Base-by-base conservation (phyloP, 805 yeast genomes). In the Yarrowia sp. region DNA sequence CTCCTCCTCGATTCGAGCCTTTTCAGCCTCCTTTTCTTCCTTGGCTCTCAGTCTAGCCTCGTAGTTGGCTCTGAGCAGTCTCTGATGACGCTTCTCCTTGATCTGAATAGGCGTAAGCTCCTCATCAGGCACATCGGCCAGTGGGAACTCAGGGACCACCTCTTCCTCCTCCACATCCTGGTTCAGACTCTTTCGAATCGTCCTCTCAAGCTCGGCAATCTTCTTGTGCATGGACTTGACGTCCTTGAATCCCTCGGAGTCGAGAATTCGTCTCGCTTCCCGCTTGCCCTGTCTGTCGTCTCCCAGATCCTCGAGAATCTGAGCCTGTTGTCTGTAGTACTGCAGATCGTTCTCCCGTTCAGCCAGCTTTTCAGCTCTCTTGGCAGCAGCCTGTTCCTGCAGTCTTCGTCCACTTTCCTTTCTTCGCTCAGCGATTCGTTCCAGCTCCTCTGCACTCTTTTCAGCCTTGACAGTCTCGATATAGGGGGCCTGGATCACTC, bases 331-430 rank as follows among this genome's bases (percentile, higher is more conserved):
- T 1, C 85, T 79, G 74, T 88, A 92, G 76, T 93, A 92, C 58
- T 84, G 88, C 71, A 82, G 85, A 74, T 94, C 97, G 72, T 89
- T 87, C 73, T 92, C 92, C 72, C 90, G 89, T 76, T 92, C 92
- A 15, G 86, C 82, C 56, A 91, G 79, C 74, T 91, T 92, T 75
- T 94, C 97, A 10, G 87, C 77, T 69, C 99, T 82, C 72, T 88
- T 89, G 74, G 88, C 89, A 73, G 89, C 92, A 0, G 98, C 98
- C 78, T 92, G 97, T 74, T 91, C 97, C 79, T 95, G 98, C 71
- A 96, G 82, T 72, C 97, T 83, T 71, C 89, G 85, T 9, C 98
- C 98, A 71, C 89, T 90, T 75, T 92, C 97, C 73, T 85, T 84
- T 70, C 97, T 84, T 75, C 89, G 88, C 72, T 89, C 94, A 1